These are phyloP conservation scores for Inga leiocalycina DNA, from an alignment of 306 rosid genomes.

Conservation along the genomic window DNA sequence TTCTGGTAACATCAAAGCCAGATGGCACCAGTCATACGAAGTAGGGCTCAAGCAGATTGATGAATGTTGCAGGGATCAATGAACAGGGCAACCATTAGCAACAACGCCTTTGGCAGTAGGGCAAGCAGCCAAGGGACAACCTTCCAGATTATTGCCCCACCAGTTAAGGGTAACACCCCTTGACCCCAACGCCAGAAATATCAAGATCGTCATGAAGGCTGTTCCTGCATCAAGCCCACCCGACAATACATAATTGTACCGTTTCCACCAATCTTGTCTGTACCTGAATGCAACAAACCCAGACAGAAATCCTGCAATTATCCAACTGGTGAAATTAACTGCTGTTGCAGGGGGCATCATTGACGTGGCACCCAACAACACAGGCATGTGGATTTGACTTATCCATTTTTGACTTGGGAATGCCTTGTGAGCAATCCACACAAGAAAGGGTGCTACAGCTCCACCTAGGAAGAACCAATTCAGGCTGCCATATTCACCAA, in stretches of 20 bases:
- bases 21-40: neutral
- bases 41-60: neutral
- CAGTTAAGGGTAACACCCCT: constrained; percentile 36
- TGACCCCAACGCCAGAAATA: constrained; percentile 48
- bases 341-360: constrained; percentile 72
- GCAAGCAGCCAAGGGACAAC: constrained; percentile 66
- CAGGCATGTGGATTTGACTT: constrained; percentile 56
- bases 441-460: constrained; percentile 54
- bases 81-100: constrained; percentile 49
- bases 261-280: constrained; percentile 52
- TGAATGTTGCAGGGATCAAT: constrained; percentile 13
- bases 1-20: neutral
- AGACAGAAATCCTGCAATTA: constrained; percentile 47
- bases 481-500: constrained; percentile 51
- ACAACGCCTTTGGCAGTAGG: constrained; percentile 60
- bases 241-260: constrained; percentile 58
- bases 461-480: constrained; percentile 68
- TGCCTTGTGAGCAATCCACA: constrained; percentile 53
- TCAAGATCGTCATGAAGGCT: constrained; percentile 57
- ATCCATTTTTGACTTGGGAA: constrained; percentile 58
- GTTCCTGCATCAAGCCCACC: constrained; percentile 75
- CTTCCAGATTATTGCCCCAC: constrained; percentile 61
- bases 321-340: constrained; percentile 63
- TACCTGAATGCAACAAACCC: constrained; percentile 49
- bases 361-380: constrained; percentile 55